phyloP scores from a whole-genome alignment of 1,284 basidiomycete species.

The Chalciporus piperatoides region DNA sequence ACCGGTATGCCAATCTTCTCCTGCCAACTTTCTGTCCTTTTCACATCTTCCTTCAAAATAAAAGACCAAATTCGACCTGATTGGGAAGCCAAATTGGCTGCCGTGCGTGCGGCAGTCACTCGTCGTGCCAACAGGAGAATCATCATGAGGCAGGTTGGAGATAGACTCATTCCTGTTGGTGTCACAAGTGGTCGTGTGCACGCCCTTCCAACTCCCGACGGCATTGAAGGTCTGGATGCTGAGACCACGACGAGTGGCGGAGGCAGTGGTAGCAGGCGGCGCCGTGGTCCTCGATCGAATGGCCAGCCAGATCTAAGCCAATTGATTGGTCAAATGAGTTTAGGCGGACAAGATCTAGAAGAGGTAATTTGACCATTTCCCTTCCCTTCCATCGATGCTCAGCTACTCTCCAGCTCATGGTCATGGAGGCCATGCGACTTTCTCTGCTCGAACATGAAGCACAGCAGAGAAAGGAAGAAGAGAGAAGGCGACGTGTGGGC shows the following conservation, averaged over 20 bases:
- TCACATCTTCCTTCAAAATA: slow-evolving; percentile 9
- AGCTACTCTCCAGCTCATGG: slow-evolving; percentile 70
- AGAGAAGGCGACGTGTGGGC: slow-evolving; percentile 48
- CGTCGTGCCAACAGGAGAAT: slow-evolving; percentile 92
- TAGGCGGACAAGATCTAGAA: slow-evolving; percentile 81
- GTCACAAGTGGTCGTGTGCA: slow-evolving; percentile 82
- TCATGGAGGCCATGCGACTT: slow-evolving; percentile 98
- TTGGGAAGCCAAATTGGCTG: slow-evolving; percentile 91
- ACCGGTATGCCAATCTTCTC: slow-evolving; percentile 52
- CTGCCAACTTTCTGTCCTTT: slow-evolving; percentile 5
- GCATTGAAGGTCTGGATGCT: slow-evolving; percentile 40
- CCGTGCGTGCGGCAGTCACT: slow-evolving; percentile 82
- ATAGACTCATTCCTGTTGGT: slow-evolving; percentile 93
- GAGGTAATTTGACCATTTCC: slow-evolving; percentile 52
- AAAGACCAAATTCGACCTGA: slow-evolving; percentile 91
- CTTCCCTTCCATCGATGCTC: slow-evolving; percentile 9
- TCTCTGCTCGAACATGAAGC: slow-evolving; percentile 90
- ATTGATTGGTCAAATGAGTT: slow-evolving; percentile 60
- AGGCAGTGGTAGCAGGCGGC: slow-evolving; percentile 54
- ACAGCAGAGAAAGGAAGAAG: slow-evolving; percentile 67
- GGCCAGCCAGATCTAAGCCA: slow-evolving; percentile 53
- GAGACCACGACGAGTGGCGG: slow-evolving; percentile 31
- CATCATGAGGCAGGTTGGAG: slow-evolving; percentile 98
- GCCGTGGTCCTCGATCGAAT: slow-evolving; percentile 54
- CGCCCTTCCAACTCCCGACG: slow-evolving; percentile 53